Evolutionary conservation across 106 monocot genomes (phyloP), one percentile per base, ranked within the genome.

Genomic region (Platanthera guangdongensis): DNA sequence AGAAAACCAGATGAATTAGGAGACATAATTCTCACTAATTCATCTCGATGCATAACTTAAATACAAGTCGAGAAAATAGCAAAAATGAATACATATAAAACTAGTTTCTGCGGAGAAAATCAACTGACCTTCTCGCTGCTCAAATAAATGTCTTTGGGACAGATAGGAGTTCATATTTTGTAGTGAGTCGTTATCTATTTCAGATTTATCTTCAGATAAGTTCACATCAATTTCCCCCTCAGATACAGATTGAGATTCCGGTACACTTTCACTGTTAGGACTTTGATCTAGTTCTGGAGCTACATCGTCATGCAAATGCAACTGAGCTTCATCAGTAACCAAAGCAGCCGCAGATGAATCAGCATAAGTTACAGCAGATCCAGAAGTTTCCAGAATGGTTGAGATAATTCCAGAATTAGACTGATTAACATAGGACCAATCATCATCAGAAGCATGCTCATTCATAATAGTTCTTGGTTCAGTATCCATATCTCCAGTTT

Each of bases 91-190:
- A 46, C 30, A 68, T 39, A 45, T 9, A 39, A 11, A 51, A 65
- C n/a, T 50, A 32, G 19, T 68, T 30, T 45, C 51, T 46, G 3
- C 51, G 49, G 25, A 4, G 55, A 52, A 51, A 65, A 4, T n/a
- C 10, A 53, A 62, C 19, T 71, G 86, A 96, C 96, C 93, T 83
- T 92, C 83, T 74, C 83, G 74, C 63, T 80, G 80, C 49, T 91
- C 89, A 87, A 86, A 86, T 69, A 60, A 57, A 75, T 84, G 83
- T 45, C 71, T 79, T 75, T 92, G 88, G 67, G 88, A 73, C 70
- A 82, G 80, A 68, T 80, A 90, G 18, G 83, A 68, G 74, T 47
- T 74, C 10, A 78, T 62, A 46, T 74, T 85, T 14, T 81, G 52
- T 45, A 71, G 57, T 72, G 83, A 79, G 48, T 53, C 83, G 39